Base-by-base conservation (phyloP, 2,329 filamentous ascomycete genomes). In the Bisporella sp. region DNA sequence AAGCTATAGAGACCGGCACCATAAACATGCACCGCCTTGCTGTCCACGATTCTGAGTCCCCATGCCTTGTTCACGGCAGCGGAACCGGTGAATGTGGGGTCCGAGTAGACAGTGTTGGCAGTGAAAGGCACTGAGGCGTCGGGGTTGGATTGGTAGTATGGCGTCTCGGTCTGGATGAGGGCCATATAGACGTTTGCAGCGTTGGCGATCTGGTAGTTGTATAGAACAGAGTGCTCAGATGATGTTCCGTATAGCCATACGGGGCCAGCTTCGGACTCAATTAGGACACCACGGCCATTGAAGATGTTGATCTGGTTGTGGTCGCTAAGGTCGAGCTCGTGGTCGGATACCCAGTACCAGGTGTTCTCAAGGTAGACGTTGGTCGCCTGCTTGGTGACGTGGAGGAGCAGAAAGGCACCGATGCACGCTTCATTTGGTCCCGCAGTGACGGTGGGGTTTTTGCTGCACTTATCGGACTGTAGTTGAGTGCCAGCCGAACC, bases 321-420 rank as follows among this genome's bases (percentile, higher is more conserved):
- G 62, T 85, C 84, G 6, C 69, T 57, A 9, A 82, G 76, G 66
- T 96, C 91, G 29, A 96, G 84, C 65, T 95, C 88, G 73, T 96
- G 90, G 66, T 96, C 90, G 3, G 90, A 82, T 44, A 89, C 85
- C 89, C 90, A 95, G 68, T 88, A 84, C 88, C 89, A 95, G 44
- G 77, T 82, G 71, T 95, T 95, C 73, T 96, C 91, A 42, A 95
- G 73, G 71, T 95, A 95, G 43, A 81, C 80, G n/a, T 37, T 37
- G 37, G 81, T 85, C 47, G 78, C 77, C 33, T 73, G 65, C n/a
- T 69, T 52, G 2, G 82, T 85, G 46, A 87, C 64, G 66, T 87
- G 84, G 40, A 87, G 68, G 58, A 88, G 70, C 65, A 87, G 66
- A 68, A 89, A 93, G 30, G 87, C 79, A 33, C 84, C 90, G 37